These are phyloP conservation scores for Candida multigemmis DNA, from an alignment of 805 yeast genomes.

Conservation along the genomic window DNA sequence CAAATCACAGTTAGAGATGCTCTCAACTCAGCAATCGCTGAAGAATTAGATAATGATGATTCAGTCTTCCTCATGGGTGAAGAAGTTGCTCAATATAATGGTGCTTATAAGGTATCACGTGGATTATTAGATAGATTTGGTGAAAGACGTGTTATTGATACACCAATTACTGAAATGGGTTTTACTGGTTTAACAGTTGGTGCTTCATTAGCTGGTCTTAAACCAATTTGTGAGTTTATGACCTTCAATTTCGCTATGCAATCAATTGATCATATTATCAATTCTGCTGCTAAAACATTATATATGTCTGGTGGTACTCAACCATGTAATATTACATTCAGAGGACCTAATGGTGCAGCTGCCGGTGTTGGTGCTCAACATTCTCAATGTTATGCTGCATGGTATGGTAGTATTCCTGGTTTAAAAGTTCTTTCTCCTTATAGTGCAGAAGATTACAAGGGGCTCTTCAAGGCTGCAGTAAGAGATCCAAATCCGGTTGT, in stretches of 20 bases:
- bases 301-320: constrained; percentile 99
- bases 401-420: constrained; percentile 99
- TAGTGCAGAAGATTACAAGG: constrained; percentile 93
- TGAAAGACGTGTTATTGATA: constrained; percentile 85
- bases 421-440: constrained; percentile 93
- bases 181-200: constrained; percentile 93
- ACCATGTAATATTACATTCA: constrained; percentile 93
- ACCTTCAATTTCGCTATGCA: constrained; percentile 99
- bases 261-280: constrained; percentile 95
- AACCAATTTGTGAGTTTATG: constrained; percentile 98
- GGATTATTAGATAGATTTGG: constrained; percentile 95
- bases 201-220: constrained; percentile 91
- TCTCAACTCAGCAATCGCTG: constrained; percentile 87
- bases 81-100: constrained; percentile 98
- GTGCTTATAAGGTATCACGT: constrained; percentile 96
- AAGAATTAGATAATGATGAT: constrained; percentile 94
- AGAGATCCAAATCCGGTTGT: constrained; percentile 98
- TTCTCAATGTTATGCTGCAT: constrained; percentile 94
- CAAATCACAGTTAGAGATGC: constrained; percentile 99
- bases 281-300: constrained; percentile 97
- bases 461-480: constrained; percentile 90
- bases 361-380: constrained; percentile 99
- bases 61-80: constrained; percentile 95
- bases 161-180: constrained; percentile 99
- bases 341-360: constrained; percentile 99